Percentiles rank a stretch among this genome's conserved stretches.
These are phyloP conservation scores for Cephalotrichum gorgonifer DNA, from an alignment of 2,329 filamentous ascomycete species.

Conservation along the genomic window DNA sequence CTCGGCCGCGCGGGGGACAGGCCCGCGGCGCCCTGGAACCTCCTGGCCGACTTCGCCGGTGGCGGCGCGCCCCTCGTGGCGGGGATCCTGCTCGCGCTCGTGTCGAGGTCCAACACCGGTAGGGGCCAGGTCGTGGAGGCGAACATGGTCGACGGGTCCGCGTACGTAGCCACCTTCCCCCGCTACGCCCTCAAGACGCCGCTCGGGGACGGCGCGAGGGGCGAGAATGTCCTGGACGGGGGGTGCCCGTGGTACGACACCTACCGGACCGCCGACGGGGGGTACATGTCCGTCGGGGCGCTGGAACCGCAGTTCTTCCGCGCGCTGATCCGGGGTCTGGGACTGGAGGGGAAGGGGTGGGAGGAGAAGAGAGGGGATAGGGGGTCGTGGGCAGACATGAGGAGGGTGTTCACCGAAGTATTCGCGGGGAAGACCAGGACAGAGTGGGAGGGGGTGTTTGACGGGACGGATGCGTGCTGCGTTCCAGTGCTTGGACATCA, in stretches of 20 bases:
- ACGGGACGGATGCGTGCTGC: constrained; percentile 84
- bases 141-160: constrained; percentile 90
- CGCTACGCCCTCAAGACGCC: constrained; percentile 55
- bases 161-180: constrained; percentile 70
- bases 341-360: constrained; percentile 40
- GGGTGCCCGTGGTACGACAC: constrained; percentile 84
- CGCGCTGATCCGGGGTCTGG: constrained; percentile 56
- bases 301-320: constrained; percentile 80
- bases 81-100: constrained; percentile 70
- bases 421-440: constrained; percentile 62
- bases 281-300: constrained; percentile 80
- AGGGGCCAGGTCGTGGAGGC: constrained; percentile 83
- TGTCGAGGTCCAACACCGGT: constrained; percentile 54
- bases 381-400: constrained; percentile 57
- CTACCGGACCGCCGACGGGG: constrained; percentile 72
- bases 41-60: constrained; percentile 85
- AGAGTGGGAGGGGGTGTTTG: constrained; percentile 81
- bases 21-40: constrained; percentile 71
- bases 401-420: constrained; percentile 43
- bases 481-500: constrained; percentile 72
- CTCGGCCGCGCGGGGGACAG: constrained; percentile 60
- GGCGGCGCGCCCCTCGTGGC: constrained; percentile 75
- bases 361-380: constrained; percentile 47
- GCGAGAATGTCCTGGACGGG: constrained; percentile 71
- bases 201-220: constrained; percentile 53